phyloP scores from a whole-genome alignment of 768 basidiomycete species.

The Collybia mongolica region DNA sequence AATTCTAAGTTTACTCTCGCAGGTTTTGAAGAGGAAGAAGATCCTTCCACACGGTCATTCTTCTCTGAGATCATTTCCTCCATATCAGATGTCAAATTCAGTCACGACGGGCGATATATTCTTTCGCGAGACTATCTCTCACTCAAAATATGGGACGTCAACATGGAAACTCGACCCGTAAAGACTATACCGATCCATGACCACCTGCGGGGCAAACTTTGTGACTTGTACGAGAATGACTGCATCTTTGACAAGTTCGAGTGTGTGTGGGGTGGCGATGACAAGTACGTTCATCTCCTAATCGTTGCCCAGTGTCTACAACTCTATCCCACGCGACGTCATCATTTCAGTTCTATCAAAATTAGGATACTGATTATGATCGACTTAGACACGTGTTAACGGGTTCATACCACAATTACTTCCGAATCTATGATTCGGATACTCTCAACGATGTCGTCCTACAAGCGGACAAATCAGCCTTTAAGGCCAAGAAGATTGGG shows the following conservation, averaged over 20 bases:
- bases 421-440: conserved; percentile 98
- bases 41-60: conserved; percentile 95
- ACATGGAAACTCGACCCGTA: conserved; percentile 95
- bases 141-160: conserved; percentile 99
- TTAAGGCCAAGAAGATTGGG: conserved; percentile 99
- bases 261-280: conserved; percentile 97
- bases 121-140: conserved; percentile 96
- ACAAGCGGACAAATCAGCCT: conserved; percentile 98
- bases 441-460: conserved; percentile 85
- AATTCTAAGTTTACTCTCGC: conserved; percentile 14
- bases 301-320: not conserved
- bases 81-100: conserved; percentile 99
- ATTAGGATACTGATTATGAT: conserved; percentile 15
- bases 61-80: conserved; percentile 99
- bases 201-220: conserved; percentile 94
- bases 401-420: conserved; percentile 99
- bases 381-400: conserved; percentile 84
- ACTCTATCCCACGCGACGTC: conserved; percentile 11
- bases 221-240: conserved; percentile 98
- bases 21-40: conserved; percentile 99
- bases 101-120: conserved; percentile 95
- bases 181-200: conserved; percentile 99
- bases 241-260: conserved; percentile 99
- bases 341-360: conserved; percentile 6
- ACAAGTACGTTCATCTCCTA: conserved; percentile 63